phyloP scores from a whole-genome alignment of 2,329 filamentous ascomycete genomes.

The Graphiopsis chlorocephala region DNA sequence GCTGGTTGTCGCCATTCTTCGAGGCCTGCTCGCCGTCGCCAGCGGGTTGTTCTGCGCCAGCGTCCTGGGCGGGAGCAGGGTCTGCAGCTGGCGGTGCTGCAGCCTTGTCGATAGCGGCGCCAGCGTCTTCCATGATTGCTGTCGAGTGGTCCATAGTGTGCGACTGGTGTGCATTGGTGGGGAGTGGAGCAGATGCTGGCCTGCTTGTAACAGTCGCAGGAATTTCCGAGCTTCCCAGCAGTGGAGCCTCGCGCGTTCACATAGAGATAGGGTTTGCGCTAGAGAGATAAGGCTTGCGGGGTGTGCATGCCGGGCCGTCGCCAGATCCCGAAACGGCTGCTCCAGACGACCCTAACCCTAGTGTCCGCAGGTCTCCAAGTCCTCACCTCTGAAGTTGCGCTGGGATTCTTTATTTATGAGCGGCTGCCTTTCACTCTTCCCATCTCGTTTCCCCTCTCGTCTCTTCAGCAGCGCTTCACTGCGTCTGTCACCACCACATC shows the following conservation, averaged over 20 bases:
- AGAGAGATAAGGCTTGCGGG: background rate
- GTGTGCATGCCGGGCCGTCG: background rate
- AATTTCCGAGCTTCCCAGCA: conserved; percentile 12
- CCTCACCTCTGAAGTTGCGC: background rate
- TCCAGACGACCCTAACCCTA: too few relatives aligned
- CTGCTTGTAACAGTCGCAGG: background rate
- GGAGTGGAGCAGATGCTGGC: background rate
- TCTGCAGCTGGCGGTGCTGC: conserved; percentile 17
- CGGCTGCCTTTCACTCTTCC: background rate
- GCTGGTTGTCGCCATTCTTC: conserved; percentile 17
- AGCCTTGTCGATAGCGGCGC: conserved; percentile 22
- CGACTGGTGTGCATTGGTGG: conserved; percentile 19
- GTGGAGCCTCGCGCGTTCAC: conserved; percentile 9
- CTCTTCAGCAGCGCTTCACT: conserved; percentile 31
- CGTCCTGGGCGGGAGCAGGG: background rate
- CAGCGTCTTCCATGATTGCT: conserved; percentile 33
- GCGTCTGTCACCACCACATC: conserved; percentile 22
- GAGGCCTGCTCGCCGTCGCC: conserved; percentile 10
- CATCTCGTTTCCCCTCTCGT: conserved; percentile 11
- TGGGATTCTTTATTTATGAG: conserved; percentile 4
- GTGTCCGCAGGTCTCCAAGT: background rate
- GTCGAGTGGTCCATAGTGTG: conserved; percentile 33
- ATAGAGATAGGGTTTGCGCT: conserved; percentile 2
- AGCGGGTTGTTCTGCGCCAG: conserved; percentile 12
- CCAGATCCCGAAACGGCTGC: background rate